Base-by-base conservation (phyloP, 2,329 filamentous ascomycete genomes). In the Venturia nashicola region DNA sequence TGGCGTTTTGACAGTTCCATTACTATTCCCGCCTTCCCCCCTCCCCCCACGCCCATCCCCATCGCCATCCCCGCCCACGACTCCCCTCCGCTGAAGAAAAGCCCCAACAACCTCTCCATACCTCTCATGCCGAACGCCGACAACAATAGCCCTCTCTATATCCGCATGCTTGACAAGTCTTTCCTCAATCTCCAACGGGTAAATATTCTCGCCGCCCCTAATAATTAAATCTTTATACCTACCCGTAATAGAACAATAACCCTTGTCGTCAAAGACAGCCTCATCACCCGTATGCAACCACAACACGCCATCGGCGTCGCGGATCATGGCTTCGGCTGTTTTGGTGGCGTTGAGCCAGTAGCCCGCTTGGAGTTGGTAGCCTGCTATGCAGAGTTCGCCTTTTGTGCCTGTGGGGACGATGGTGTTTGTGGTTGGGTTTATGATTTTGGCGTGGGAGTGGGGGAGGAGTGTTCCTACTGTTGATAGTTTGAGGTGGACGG, bases 191-290 rank as follows among this genome's bases (percentile, higher is more conserved):
- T 91, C 87, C 27, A 90, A 80, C 0, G 88, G 88, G 70, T 90
- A 71, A 81, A 76, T 46, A 27, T 61, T 51, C 20, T 55, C 67
- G 72, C 44, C 68, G 74, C 85, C 88, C 69, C 88, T 79, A 66
- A 91, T 91, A 65, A 91, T 90, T 43, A 91, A 90, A 65, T 91
- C 88, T 76, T 91, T 91, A 75, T 90, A 89, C 23, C 88, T 79
- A 0, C 88, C 88, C 0, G 88, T 91, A 68, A 91, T 90, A 7
- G 78, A 72, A 59, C 87, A 90, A 70, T 89, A 89, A 0, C 87
- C 73, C 63, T 75, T 72, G 1, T 72, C 72, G 64, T 75, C 73
- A 20, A 76, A 65, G 5, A 75, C 69, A 1, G 73, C 74, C 65
- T 76, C 74, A 66, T 76, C 74, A 1, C 74, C 74, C 3, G 74